Base-by-base conservation (phyloP, 2,329 filamentous ascomycete species). In the Dendrostoma leiphaemia region DNA sequence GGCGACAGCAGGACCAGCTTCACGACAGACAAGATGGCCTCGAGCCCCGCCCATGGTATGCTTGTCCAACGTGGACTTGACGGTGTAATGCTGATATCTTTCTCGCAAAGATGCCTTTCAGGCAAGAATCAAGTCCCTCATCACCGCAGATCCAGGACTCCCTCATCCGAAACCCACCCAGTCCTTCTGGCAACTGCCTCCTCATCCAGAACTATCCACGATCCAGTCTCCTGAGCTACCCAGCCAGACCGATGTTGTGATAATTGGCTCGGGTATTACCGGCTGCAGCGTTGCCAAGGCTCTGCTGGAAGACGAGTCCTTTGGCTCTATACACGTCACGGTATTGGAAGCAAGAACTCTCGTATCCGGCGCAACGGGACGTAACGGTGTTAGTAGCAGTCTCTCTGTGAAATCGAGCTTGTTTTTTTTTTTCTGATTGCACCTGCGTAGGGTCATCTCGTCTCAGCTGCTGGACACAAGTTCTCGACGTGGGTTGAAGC, bases 221-320 rank as follows among this genome's bases (percentile, higher is more conserved):
- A 61, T 65, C 3, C 65, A 67, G 41, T 70, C 67, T 4, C 55
- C 63, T 2, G 52, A 57, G 2, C 61, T 79, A 7, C 74, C 75
- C 0, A 41, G 60, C 2, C 62, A 67, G 6, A 73, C 72, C 6
- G 80, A 83, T 53, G 64, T 81, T 2, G 73, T 78, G 17, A 72
- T 83, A 37, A 75, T 83, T 58, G 79, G 81, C 21, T 81, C 78
- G 32, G 81, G 81, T 1, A 82, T 83, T 55, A 76, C 79, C 2
- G 78, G 72, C 9, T 72, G 70, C 3, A 69, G 70, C 19, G 64
- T 74, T 15, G 73, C 72, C 28, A 46, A 32, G 17, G 43, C 43
- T 9, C 43, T 46, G 6, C 43, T 46, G 2, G 43, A 46, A 23
- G 43, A 46, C 19, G 43, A 34, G 12, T 32, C 29, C 12, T 32